These are phyloP conservation scores for Phytopythium aichiense DNA, from an alignment of 352 stramenopile species.

Conservation along the genomic window DNA sequence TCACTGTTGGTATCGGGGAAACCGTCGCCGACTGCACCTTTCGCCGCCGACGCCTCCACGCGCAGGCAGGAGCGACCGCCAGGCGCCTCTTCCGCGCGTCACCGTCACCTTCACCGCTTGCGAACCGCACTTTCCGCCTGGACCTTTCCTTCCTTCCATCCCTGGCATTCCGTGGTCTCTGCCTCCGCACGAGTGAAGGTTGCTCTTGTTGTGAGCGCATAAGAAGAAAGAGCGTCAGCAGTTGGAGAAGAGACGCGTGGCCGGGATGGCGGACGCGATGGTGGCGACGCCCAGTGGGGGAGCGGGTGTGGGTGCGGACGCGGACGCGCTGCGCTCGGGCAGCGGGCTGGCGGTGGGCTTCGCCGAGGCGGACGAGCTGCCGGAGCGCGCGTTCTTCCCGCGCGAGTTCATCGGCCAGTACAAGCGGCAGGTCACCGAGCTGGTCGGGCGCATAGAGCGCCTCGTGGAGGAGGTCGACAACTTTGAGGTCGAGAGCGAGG, in stretches of 20 bases:
- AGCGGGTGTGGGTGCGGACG: constrained; percentile 7
- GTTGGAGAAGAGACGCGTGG: background rate
- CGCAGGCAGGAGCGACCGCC: no score
- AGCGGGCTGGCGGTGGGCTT: constrained; percentile 9
- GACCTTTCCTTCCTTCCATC: background rate
- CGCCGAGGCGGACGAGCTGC: constrained; percentile 31
- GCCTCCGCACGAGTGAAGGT: background rate
- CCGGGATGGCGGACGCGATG: background rate
- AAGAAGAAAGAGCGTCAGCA: constrained; percentile 2
- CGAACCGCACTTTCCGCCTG: background rate
- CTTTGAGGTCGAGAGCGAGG: constrained; percentile 42
- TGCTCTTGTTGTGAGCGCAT: background rate
- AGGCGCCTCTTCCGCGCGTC: background rate
- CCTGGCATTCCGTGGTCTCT: background rate
- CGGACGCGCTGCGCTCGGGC: background rate
- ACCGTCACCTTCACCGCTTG: no score
- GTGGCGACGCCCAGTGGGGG: background rate
- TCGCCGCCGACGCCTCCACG: background rate
- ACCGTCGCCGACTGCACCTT: background rate
- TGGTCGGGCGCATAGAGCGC: constrained; percentile 50
- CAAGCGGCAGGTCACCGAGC: constrained; percentile 53
- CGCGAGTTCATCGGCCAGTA: constrained; percentile 53
- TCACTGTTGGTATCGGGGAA: no score
- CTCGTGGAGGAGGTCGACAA: constrained; percentile 58
- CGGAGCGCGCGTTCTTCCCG: constrained; percentile 48